phyloP scores from a whole-genome alignment of 345 rosid genomes.

The Linum tenue region DNA sequence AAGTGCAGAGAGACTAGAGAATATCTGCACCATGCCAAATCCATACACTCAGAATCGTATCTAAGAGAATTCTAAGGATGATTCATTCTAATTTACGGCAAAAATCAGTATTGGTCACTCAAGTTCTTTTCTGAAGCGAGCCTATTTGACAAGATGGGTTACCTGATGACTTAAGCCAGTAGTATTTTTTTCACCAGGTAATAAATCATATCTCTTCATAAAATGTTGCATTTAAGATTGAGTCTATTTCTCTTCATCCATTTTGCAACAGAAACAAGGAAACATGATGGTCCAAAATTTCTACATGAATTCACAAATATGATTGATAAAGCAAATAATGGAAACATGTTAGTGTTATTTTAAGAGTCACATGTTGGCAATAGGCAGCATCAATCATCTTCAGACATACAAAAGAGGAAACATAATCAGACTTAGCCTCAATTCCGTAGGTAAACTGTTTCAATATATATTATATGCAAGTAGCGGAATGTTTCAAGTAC shows the following conservation, averaged over 20 bases:
- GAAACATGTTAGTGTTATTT: background rate
- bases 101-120: background rate
- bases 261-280: too few relatives aligned
- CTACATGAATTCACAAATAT: background rate
- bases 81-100: background rate
- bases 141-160: too few relatives aligned
- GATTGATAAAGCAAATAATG: background rate
- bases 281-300: too few relatives aligned
- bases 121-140: background rate
- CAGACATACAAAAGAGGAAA: background rate
- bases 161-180: too few relatives aligned
- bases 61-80: background rate
- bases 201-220: too few relatives aligned
- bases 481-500: slow-evolving; percentile 22
- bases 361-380: background rate
- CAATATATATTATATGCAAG: too few relatives aligned
- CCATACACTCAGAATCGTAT: background rate
- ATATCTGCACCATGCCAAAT: slow-evolving; percentile 37
- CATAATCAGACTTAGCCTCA: too few relatives aligned
- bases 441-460: too few relatives aligned
- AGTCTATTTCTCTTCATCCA: too few relatives aligned
- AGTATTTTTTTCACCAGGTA: too few relatives aligned
- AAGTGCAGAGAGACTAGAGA: slow-evolving; percentile 43
- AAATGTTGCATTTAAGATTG: too few relatives aligned
- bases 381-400: background rate